phyloP scores from a whole-genome alignment of 2,329 filamentous ascomycete genomes.

The Lasiodiplodia citricola region DNA sequence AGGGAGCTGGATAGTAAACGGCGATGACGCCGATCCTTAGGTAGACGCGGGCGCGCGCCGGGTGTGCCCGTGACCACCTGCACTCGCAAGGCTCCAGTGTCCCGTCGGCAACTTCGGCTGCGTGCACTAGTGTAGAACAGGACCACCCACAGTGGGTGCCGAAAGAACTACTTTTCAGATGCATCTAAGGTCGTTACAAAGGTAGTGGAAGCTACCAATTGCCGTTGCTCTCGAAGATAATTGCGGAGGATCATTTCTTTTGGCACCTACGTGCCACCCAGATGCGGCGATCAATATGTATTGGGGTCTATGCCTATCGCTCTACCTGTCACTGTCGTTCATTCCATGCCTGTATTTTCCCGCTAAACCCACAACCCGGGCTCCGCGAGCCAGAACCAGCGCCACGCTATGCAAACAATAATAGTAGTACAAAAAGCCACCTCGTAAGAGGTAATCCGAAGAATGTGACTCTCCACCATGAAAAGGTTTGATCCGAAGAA shows the following conservation, averaged over 20 bases:
- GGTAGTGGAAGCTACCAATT: too few species aligned
- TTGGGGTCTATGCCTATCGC: neutral
- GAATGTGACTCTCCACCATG: neutral
- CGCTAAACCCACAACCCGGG: too few species aligned
- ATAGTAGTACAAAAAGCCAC: neutral
- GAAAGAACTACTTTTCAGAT: too few species aligned
- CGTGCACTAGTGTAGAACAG: too few species aligned
- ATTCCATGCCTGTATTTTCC: neutral
- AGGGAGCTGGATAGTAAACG: constrained; percentile 3
- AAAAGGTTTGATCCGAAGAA: neutral
- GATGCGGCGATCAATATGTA: neutral
- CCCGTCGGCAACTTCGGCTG: too few species aligned
- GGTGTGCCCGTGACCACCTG: constrained; percentile 8
- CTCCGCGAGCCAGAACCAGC: neutral
- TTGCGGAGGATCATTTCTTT: too few species aligned
- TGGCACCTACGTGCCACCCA: neutral
- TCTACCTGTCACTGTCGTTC: neutral
- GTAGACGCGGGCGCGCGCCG: constrained; percentile 6
- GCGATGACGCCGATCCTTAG: constrained; percentile 14
- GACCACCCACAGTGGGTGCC: too few species aligned
- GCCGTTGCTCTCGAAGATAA: too few species aligned
- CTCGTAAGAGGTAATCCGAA: neutral
- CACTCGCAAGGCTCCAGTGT: neutral
- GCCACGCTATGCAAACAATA: constrained; percentile 22
- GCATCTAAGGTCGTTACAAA: too few species aligned